Evolutionary conservation across 202 grass and related monocot species (phyloP), one percentile per base, ranked within the genome.

Genomic region (Sporobolus alterniflorus): DNA sequence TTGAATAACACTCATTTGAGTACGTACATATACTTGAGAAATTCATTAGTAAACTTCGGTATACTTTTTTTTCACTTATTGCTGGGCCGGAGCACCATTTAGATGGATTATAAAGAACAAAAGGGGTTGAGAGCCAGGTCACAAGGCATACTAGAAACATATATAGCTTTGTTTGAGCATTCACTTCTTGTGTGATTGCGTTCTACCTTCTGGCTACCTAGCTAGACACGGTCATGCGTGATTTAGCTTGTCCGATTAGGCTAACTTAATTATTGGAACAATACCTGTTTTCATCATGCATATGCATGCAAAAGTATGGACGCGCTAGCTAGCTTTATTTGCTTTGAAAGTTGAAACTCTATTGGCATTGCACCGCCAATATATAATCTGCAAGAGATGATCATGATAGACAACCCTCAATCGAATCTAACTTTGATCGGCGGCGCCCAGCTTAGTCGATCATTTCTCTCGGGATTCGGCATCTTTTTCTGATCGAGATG

Each of bases 381-480:
- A 50, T 63, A 56, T 69, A 69, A 70, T 70, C 18, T 70, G 26
- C 50, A n/a, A n/a, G n/a, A n/a, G 63, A 77, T 75, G 65, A 78
- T 87, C 42, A 82, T 33, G 78, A 54, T 78, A 76, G 85, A 82
- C 78, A 76, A 62, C 67, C 71, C 54, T 82, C 36, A 39, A 33
- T 12, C 10, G 78, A 82, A 54, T 82, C 31, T 36, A 63, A 77
- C 78, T 87, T 87, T 82, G 64, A 82, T 87, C 85, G 52, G 47
- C 34, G 79, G 76, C 40, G 68, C 75, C 83, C 59, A 65, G 67
- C 57, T 79, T 42, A 44, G 2, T 40, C 3, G 74, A 84, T 85
- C 83, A 61, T 73, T 85, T 73, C 67, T 69, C 79, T 88, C 28
- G 66, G 86, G 86, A 88, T 88, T 88, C 73, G 39, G 55, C 79